Evolutionary conservation across 257 asterid genomes (phyloP).

Genomic region (Knoxia roxburghii): DNA sequence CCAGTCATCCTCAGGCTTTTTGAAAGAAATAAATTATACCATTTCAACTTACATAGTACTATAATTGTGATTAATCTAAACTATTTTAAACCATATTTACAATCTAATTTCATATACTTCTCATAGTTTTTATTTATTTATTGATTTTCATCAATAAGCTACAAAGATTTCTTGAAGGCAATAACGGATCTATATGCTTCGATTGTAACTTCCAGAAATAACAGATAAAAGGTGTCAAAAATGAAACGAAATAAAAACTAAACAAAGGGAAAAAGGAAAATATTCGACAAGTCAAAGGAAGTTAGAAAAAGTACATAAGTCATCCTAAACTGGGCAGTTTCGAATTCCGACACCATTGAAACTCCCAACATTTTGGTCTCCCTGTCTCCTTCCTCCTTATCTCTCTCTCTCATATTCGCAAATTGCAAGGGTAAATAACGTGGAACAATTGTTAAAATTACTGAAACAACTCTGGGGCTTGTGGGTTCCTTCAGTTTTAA

Average conservation of each 20-base stretch:
- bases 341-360: neutral
- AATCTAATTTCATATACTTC: no score
- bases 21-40: no score
- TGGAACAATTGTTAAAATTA: neutral
- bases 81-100: no score
- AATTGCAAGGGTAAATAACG: neutral
- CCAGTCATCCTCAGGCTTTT: no score
- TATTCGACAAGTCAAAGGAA: neutral
- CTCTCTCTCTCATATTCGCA: conserved; percentile 1
- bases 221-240: neutral
- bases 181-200: no score
- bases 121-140: no score
- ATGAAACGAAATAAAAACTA: neutral
- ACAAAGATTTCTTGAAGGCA: no score
- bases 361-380: neutral
- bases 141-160: no score
- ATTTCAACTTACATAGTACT: no score
- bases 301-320: conserved; percentile 2
- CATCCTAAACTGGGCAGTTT: neutral
- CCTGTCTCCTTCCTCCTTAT: neutral
- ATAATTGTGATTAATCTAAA: no score
- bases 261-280: neutral
- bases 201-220: no score
- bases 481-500: no score
- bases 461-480: neutral